Base-by-base conservation (phyloP, 495 filamentous ascomycete genomes). In the Trichocladium antarcticum region DNA sequence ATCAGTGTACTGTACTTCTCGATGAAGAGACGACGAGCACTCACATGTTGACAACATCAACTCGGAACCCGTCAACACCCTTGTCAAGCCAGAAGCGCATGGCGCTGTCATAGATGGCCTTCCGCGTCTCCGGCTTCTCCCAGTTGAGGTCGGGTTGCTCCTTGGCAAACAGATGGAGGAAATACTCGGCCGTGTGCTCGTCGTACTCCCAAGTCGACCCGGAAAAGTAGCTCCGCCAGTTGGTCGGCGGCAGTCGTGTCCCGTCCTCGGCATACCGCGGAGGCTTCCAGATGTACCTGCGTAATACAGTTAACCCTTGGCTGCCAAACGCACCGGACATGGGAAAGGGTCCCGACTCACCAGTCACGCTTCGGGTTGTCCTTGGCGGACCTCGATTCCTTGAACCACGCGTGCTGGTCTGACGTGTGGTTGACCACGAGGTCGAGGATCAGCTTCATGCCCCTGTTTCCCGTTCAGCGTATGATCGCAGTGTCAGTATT, bases 391-490 rank as follows among this genome's bases (percentile, higher is more conserved):
- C 78, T 69, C 6, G 81, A 82, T 45, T 85, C 73, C 53, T 77
- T 68, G 64, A 89, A 89, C 84, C 85, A 88, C 24, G 73, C 72
- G 55, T 86, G 82, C 65, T 86, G 73, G 49, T 85, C 78, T n/a
- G 76, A 81, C n/a, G 82, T 86, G 61, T 88, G 85, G 55, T 89
- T 88, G 32, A 86, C 76, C 0, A 88, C 84, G 19, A 87, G 62
- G 59, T 88, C 84, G 60, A 88, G 76, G 12, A 87, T 69, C 22
- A 87, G 59, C 57, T 77, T 83, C 80, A 88, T 84, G 3, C 71
- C 80, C 10, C 80, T 68, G 9, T 63, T 1, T 45, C 47, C 78
- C 69, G 65, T 32, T 51, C 16, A 53, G 42, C 14, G 10, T 34
- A 19, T 15, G n/a, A 19, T 12, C 6, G 9, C 12, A 0, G 4